Evolutionary conservation across 176 grass and related monocot species (phyloP), one percentile per base, ranked within the genome.

Genomic region (Rhynchospora breviuscula): DNA sequence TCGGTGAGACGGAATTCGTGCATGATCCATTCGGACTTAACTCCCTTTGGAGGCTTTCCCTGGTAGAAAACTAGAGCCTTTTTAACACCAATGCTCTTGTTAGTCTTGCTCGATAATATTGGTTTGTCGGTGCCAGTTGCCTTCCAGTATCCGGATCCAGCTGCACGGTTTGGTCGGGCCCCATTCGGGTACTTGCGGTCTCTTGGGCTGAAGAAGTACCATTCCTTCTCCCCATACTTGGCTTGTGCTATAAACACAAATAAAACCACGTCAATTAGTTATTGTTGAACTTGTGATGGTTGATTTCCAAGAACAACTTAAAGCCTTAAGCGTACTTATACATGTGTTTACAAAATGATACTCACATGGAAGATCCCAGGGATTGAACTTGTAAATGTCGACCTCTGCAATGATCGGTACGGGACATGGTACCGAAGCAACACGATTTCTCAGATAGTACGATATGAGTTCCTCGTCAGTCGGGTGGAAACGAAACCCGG

Each of bases 1-100:
- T 82, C 62, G 0, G 48, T 67, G 31, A 95, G 85, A 11, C 92
- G 89, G 78, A 91, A 98, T 85, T 98, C 95, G 48, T 98, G 95
- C 95, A 98, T 98, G 81, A 98, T 94, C 95, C 95, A 98, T 18
- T 91, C 92, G 0, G 92, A 91, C 70, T 97, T 97, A 14, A 63
- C 33, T 0, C 94, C 94, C 74, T 80, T 91, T 3, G 94, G 94
- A 0, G 94, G 91, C 74, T 85, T 91, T 0, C 94, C 94, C 7
- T 10, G 8, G 73, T 94, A 97, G 86, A 97, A 97, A 3, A 97
- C 94, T 0, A 97, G 91, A 0, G 90, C 90, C 86, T 97, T 97
- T 84, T 92, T 97, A 14, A 94, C 94, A 0, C 94, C 94, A 21
- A 92, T 54, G 82, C 63, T 68, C 19, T 82, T 66, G 9, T 67